phyloP scores from a whole-genome alignment of 163 green algal genomes.

The Chloroidium sp. region DNA sequence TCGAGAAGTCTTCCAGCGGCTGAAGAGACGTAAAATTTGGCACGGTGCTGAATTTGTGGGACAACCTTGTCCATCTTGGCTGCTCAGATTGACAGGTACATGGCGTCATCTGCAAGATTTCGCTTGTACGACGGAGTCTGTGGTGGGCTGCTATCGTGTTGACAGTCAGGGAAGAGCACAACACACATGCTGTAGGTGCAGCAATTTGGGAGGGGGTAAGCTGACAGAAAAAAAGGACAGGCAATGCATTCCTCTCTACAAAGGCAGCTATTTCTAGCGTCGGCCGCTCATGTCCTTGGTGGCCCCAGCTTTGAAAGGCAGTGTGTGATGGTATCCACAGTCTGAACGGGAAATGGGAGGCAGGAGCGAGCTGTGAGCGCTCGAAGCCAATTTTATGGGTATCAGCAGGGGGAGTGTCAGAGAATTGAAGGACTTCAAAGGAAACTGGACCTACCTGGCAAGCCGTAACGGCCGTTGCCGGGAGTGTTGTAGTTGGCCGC shows the following conservation, averaged over 20 bases:
- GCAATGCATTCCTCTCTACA: neutral
- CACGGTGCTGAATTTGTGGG: no score
- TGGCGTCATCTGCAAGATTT: no score
- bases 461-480: neutral
- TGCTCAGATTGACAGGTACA: no score
- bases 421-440: no score
- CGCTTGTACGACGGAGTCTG: no score
- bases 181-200: neutral
- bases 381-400: no score
- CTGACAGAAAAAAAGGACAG: neutral
- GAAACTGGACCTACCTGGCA: neutral
- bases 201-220: neutral
- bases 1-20: no score
- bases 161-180: neutral
- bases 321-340: neutral
- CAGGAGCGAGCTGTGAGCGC: neutral
- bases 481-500: conserved; percentile 16
- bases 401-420: no score
- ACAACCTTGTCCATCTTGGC: no score
- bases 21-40: no score
- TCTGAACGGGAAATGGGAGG: neutral
- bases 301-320: neutral
- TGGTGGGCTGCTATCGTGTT: neutral
- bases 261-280: neutral
- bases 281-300: neutral